Percentiles rank a stretch among this genome's conserved stretches.
These are phyloP conservation scores for Ceratocystis eucalypticola DNA, from an alignment of 2,329 filamentous ascomycete species.

Conservation along the genomic window DNA sequence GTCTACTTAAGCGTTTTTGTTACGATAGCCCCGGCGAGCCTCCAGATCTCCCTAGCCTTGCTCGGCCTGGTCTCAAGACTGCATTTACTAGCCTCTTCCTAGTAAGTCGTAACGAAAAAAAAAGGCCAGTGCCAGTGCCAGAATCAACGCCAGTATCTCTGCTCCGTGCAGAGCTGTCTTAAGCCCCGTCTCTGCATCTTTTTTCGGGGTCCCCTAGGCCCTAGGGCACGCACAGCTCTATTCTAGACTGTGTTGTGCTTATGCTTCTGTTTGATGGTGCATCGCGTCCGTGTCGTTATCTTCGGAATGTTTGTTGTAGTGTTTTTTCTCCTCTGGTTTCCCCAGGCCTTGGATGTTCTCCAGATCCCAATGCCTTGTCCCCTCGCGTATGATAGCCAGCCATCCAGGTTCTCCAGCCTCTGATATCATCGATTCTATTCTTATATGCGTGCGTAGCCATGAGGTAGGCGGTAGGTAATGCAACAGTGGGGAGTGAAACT, in stretches of 20 bases:
- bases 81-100: neutral
- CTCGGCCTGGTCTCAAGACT: neutral
- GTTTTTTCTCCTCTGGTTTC: neutral
- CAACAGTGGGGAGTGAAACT: neutral
- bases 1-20: too few relatives aligned
- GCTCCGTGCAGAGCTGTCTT: neutral
- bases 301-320: neutral
- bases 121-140: neutral
- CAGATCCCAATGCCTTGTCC: neutral
- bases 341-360: neutral
- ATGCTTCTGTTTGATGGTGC: neutral
- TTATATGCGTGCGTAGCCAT: neutral
- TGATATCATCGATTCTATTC: too few relatives aligned
- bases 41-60: neutral
- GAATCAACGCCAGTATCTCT: neutral
- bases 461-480: neutral
- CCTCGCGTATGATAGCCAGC: neutral
- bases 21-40: neutral
- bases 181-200: neutral
- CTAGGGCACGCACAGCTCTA: neutral
- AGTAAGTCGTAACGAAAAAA: neutral
- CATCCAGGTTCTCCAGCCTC: neutral
- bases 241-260: neutral
- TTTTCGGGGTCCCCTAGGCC: conserved; percentile 2
- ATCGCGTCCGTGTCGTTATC: neutral